These are phyloP conservation scores for Lasiodiplodia gonubiensis DNA, from an alignment of 2,329 filamentous ascomycete species.

Conservation along the genomic window DNA sequence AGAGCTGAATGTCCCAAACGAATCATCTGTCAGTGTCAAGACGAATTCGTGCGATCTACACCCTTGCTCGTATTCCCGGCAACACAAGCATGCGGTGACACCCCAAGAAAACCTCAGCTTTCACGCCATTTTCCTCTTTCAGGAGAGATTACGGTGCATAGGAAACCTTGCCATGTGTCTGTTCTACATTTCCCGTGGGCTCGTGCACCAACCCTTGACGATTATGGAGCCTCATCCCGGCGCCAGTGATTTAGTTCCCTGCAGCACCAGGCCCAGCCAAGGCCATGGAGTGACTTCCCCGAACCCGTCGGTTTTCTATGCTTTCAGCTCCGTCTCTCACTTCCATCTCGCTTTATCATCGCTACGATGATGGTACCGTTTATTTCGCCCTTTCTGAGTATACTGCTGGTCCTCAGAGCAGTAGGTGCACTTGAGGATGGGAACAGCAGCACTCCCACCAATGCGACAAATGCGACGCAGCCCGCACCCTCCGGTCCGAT, in stretches of 20 bases:
- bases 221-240: neutral
- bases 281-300: neutral
- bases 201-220: neutral
- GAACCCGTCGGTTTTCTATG: neutral
- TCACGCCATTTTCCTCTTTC: neutral
- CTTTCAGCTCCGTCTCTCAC: neutral
- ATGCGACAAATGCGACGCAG: neutral
- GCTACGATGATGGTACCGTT: neutral
- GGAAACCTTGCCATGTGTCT: neutral
- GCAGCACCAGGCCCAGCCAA: neutral
- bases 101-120: neutral
- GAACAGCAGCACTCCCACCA: neutral
- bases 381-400: neutral
- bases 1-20: neutral
- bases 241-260: neutral
- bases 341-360: too few relatives aligned
- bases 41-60: too few relatives aligned
- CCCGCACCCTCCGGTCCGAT: neutral
- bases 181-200: slow-evolving; percentile 1
- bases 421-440: neutral
- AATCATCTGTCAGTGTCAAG: neutral
- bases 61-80: neutral
- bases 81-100: neutral
- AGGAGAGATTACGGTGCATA: neutral
- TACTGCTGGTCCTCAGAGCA: neutral